phyloP scores from a whole-genome alignment of 768 basidiomycete species.

The Kwoniella newhampshirensis region DNA sequence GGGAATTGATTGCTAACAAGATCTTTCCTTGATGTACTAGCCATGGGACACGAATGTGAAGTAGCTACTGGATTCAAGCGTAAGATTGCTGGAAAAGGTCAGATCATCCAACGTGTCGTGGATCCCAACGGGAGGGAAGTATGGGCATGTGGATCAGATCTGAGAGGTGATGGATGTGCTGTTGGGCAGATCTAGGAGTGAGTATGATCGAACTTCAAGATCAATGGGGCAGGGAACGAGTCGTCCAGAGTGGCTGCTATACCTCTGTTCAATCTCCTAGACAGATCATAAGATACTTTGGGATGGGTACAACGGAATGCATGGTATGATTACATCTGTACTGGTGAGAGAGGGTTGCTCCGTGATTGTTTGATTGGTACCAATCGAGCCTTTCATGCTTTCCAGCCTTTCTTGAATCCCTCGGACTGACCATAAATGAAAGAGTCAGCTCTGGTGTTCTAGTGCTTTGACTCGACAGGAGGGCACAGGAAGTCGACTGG shows the following conservation, averaged over 20 bases:
- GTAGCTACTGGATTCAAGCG: constrained; percentile 63
- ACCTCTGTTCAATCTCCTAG: not conserved
- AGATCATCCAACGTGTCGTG: constrained; percentile 79
- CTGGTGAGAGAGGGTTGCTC: too few species aligned
- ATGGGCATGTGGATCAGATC: constrained; percentile 94
- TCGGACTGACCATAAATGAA: constrained; percentile 6
- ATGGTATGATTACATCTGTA: constrained; percentile 8
- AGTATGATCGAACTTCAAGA: too few species aligned
- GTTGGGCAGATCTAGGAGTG: constrained; percentile 69
- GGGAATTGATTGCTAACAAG: too few species aligned
- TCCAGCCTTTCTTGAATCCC: constrained; percentile 13
- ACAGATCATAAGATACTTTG: not conserved
- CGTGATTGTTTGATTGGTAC: too few species aligned
- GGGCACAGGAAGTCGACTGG: too few species aligned
- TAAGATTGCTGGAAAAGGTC: constrained; percentile 50
- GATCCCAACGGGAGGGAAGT: constrained; percentile 66
- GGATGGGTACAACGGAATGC: not conserved
- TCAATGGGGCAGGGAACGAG: not conserved
- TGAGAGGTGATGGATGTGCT: constrained; percentile 83
- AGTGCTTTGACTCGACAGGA: not conserved
- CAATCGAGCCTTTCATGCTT: not conserved
- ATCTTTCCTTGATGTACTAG: constrained; percentile 53
- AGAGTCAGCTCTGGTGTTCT: not conserved
- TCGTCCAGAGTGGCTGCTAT: not conserved
- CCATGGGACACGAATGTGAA: constrained; percentile 85